Evolutionary conservation across 2,329 filamentous ascomycete species (phyloP), one percentile per base, ranked within the genome.

Genomic region (Paracamarosporium sp.): DNA sequence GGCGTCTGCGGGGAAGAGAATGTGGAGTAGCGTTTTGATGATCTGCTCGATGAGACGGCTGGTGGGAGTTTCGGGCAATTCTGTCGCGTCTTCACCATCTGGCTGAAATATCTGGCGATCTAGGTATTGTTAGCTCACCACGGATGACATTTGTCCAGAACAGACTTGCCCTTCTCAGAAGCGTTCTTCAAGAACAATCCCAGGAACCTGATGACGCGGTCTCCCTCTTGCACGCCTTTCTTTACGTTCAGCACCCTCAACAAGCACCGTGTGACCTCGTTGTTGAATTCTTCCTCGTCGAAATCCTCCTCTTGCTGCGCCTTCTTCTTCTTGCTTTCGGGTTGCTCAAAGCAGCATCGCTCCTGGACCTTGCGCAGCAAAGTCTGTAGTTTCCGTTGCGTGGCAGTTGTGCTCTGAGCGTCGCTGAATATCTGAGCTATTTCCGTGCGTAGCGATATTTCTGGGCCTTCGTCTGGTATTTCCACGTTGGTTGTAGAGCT

Each of bases 311-410:
- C 80, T 11, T 81, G 77, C 3, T 71, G 60, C 15, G 30, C 59
- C 65, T 78, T 83, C 50, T 65, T 68, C 60, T 72, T 69, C 69
- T 83, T 86, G 25, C 79, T 78, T 24, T 77, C 76, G 35, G 78
- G 76, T 1, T 80, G 78, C 59, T 88, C 85, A 50, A 85, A 86
- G 62, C 83, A 86, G 79, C 92, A 97, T 35, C 89, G 83, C 74
- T 97, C 94, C 70, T 98, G 94, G 41, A 97, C 85, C 78, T 97
- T 97, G 62, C 94, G 88, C 59, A 99, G 80, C 48, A 88, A 93
- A 59, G 97, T 90, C 4, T 90, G 90, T 0, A 97, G 85, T 74
- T 98, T 98, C 59, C 94, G 85, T 75, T 99, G 95, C 1, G 91
- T 91, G 1, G 93, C 92, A 0, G 91, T 96, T 1, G 91, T 96